Base-by-base conservation (phyloP, 2,329 filamentous ascomycete species). In the Hawksworthiomyces lignivorus region DNA sequence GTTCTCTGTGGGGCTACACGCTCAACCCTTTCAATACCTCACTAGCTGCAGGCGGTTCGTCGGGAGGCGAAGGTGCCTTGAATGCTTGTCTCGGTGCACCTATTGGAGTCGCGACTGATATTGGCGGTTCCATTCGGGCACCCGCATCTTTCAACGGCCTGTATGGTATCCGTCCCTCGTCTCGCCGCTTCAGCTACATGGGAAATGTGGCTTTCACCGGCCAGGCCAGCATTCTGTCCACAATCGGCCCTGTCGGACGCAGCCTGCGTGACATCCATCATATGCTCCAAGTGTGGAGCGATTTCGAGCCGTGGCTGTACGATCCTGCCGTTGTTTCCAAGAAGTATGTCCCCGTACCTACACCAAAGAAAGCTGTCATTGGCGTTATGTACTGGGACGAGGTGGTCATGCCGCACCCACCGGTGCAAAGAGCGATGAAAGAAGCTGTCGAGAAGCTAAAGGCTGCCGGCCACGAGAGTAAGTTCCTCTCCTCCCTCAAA, bases 251-350 rank as follows among this genome's bases (percentile, higher is more conserved):
- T 15, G 24, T 37, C 11, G 35, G 14, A 12, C 35, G 24, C 1
- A 26, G 21, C 35, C 24, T 37, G 15, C 17, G 10, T 7, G 35
- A 17, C 6, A 26, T 37, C 2, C n/a, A n/a, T n/a, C n/a, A n/a
- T n/a, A n/a, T n/a, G n/a, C n/a, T n/a, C n/a, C n/a, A n/a, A n/a
- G n/a, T n/a, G n/a, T n/a, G n/a, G n/a, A 15, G n/a, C 3, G 12
- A 32, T 7, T 39, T 39, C 9, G 44, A 39, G 40, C 43, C 19
- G 24, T 45, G 6, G 43, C 26, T 9, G 21, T 42, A 8, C 39
- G 50, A 32, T 43, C 50, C 15, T 2, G 22, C 32, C 12, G 31
- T 27, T 32, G 44, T 28, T 36, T 31, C n/a, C 33, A 49, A 21
- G 38, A 44, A 3, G 32, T 41, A 22, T 27, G 36, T 15, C 4